A percentile compares a stretch with the other conserved stretches of the same genome.
Conservation (phyloP, 2,329 filamentous ascomycete species). For the Thielaviopsis ethacetica region DNA sequence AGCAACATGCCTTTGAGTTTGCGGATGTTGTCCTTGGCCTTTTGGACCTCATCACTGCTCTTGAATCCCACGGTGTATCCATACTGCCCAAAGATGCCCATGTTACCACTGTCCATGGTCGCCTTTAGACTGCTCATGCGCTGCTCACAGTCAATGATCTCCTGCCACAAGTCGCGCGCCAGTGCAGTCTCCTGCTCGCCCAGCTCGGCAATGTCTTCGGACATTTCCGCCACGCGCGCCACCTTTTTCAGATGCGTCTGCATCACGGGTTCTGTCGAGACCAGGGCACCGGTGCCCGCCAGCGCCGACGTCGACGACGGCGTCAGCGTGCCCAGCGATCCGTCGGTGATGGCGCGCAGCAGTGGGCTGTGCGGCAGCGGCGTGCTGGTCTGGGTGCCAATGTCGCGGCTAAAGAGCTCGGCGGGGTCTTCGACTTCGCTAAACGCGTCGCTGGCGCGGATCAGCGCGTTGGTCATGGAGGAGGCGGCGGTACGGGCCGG, state of each 20-base stretch:
- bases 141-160: constrained; percentile 9
- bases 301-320: neutral
- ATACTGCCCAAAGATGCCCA: constrained; percentile 4
- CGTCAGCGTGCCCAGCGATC: neutral
- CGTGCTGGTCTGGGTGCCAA: constrained; percentile 58
- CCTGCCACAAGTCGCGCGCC: constrained; percentile 10
- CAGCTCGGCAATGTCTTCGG: constrained; percentile 26
- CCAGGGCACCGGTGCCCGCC: constrained; percentile 2
- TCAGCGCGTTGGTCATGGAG: constrained; percentile 11
- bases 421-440: constrained; percentile 47
- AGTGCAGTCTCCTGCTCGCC: constrained; percentile 19
- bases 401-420: constrained; percentile 67
- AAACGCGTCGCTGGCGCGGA: constrained; percentile 19
- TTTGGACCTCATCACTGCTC: constrained; percentile 51
- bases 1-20: constrained; percentile 65
- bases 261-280: constrained; percentile 16
- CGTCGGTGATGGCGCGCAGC: neutral
- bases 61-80: constrained; percentile 4
- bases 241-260: constrained; percentile 28
- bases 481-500: constrained; percentile 14
- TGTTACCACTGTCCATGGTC: neutral
- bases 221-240: constrained; percentile 20
- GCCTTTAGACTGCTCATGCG: constrained; percentile 3
- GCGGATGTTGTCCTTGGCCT: constrained; percentile 58
- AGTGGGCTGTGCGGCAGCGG: constrained; percentile 11